Evolutionary conservation across 2,329 filamentous ascomycete genomes (phyloP), one percentile per base, ranked within the genome.

Genomic region (Pseudocercospora eumusae): DNA sequence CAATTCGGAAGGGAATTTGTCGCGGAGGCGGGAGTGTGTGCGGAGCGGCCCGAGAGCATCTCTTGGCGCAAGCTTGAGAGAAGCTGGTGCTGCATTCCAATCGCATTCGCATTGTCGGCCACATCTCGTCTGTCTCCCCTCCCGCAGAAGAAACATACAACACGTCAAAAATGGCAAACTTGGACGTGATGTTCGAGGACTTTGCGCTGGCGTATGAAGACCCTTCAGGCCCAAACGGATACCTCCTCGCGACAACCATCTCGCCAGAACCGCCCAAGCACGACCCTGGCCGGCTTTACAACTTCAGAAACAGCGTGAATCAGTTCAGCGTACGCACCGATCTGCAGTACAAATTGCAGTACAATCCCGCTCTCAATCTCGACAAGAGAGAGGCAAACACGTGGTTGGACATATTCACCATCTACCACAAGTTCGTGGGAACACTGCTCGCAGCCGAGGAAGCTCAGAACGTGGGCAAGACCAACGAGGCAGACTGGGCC

Each of bases 331-430:
- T 88, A 55, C 86, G 87, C 66, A 81, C 82, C 36, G 89, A 95
- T 70, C 81, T 97, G 58, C 87, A 88, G 60, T 87, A 90, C 71
- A 76, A 79, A 50, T 83, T 95, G 61, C 85, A 93, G 63, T 86
- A 88, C 67, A 86, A 82, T 68, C 83, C 82, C 59, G 66, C 66
- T 13, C 60, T 73, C 8, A 67, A 65, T 7, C 66, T 75, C 18
- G 78, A 80, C 25, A 82, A 80, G 61, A 79, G 81, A 28, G 91
- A 96, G 78, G 80, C 86, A 23, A 84, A 83, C 61, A 88, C 88
- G n/a, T 99, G 95, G 95, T 82, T 88, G 0, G 93, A 96, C 42
- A 87, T 98, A 28, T 96, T 93, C 73, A 80, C 84, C 36, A 82
- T 86, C 20, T 96, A 93, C 73, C 97, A 93, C 92, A 92, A 89